phyloP scores from a whole-genome alignment of 306 rosid species.

The Cucurbita maxima region DNA sequence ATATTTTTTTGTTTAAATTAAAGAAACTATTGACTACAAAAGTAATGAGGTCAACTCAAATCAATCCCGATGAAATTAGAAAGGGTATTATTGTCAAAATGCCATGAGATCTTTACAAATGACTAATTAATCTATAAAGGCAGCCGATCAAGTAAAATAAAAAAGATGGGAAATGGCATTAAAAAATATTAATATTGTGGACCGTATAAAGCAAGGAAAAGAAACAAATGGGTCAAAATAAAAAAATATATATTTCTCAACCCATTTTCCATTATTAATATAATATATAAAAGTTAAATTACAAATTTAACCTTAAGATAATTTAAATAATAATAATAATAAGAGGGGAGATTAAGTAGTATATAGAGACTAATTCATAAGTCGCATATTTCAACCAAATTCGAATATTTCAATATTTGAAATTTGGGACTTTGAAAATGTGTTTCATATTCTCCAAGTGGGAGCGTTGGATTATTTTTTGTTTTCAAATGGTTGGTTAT shows the following conservation, averaged over 20 bases:
- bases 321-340: background rate
- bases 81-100: background rate
- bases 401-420: background rate
- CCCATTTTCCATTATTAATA: background rate
- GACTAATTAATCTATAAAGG: background rate
- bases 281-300: background rate
- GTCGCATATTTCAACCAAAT: background rate
- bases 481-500: background rate
- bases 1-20: no score
- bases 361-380: background rate
- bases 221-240: background rate
- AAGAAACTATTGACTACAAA: no score
- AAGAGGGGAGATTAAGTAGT: background rate
- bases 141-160: no score
- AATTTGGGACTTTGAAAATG: background rate
- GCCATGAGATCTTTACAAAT: background rate
- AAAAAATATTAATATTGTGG: no score
- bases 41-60: background rate
- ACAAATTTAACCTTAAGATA: background rate
- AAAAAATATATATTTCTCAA: background rate
- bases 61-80: background rate
- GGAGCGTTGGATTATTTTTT: background rate
- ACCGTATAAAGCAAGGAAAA: no score
- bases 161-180: no score
- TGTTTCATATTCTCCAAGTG: background rate